phyloP scores from a whole-genome alignment of 305 asterid species.

The Vinca major region DNA sequence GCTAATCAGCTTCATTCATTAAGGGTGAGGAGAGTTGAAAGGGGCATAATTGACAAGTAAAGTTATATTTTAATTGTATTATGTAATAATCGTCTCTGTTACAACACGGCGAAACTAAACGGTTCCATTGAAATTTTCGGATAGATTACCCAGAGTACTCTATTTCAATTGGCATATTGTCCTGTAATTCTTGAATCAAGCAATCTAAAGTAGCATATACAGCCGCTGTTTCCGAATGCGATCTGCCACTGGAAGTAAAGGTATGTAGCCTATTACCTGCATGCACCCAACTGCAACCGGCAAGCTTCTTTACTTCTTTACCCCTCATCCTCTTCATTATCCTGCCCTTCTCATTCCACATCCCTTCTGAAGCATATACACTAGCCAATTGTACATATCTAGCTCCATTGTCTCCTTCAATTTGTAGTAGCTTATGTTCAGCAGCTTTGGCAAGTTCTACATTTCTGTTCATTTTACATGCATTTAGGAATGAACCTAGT shows the following conservation, averaged over 20 bases:
- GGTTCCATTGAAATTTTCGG: neutral
- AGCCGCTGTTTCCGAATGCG: conserved; percentile 46
- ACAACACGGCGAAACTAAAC: too few relatives aligned
- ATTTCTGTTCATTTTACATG: conserved; percentile 57
- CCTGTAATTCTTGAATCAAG: conserved; percentile 40
- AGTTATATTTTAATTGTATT: too few relatives aligned
- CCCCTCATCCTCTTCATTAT: conserved; percentile 76
- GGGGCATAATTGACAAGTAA: too few relatives aligned
- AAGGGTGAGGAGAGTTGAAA: neutral
- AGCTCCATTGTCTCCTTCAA: conserved; percentile 48
- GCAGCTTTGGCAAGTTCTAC: conserved; percentile 49
- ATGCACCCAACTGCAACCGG: conserved; percentile 80
- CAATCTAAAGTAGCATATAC: conserved; percentile 36
- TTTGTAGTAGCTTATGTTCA: conserved; percentile 50
- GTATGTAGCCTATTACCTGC: conserved; percentile 39
- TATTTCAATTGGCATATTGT: conserved; percentile 12
- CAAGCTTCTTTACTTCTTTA: conserved; percentile 54
- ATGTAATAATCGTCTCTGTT: too few relatives aligned
- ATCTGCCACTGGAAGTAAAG: conserved; percentile 55
- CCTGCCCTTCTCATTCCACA: conserved; percentile 81
- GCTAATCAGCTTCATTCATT: too few relatives aligned
- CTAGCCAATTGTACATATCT: conserved; percentile 74
- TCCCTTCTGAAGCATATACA: conserved; percentile 60
- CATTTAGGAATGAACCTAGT: conserved; percentile 59
- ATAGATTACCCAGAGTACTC: neutral